These are phyloP conservation scores for Plenodomus biglobosus DNA, from an alignment of 2,329 filamentous ascomycete genomes.

Conservation along the genomic window DNA sequence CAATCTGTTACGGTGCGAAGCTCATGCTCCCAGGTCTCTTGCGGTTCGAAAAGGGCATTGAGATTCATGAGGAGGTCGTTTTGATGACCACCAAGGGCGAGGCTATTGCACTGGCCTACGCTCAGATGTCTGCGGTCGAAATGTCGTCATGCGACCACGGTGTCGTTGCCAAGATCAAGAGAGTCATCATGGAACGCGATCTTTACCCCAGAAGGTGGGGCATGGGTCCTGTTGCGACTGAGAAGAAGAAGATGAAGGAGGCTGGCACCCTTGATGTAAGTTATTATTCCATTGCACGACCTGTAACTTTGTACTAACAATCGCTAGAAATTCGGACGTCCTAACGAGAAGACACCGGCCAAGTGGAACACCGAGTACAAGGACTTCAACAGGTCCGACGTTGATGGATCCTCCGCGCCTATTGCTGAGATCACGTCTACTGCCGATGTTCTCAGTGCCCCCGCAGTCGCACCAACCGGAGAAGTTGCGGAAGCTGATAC, in stretches of 20 bases:
- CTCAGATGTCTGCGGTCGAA: slow-evolving; percentile 97
- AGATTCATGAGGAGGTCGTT: slow-evolving; percentile 94
- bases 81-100: slow-evolving; percentile 99
- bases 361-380: slow-evolving; percentile 94
- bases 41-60: slow-evolving; percentile 87
- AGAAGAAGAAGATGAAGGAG: slow-evolving; percentile 99
- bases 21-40: slow-evolving; percentile 97
- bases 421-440: slow-evolving; percentile 38
- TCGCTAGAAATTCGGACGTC: slow-evolving; percentile 77
- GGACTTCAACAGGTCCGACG: slow-evolving; percentile 59
- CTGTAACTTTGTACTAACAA: slow-evolving; percentile 35
- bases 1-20: slow-evolving; percentile 97
- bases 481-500: slow-evolving; percentile 44
- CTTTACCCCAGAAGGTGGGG: slow-evolving; percentile 97
- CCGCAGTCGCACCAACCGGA: slow-evolving; percentile 39
- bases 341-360: slow-evolving; percentile 89
- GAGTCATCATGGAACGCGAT: slow-evolving; percentile 99
- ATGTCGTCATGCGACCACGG: slow-evolving; percentile 97
- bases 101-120: slow-evolving; percentile 93
- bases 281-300: slow-evolving; percentile 6
- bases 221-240: slow-evolving; percentile 83
- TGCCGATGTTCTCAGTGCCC: slow-evolving; percentile 41
- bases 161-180: slow-evolving; percentile 97
- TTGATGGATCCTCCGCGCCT: slow-evolving; percentile 24
- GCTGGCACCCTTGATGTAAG: slow-evolving; percentile 88